Evolutionary conservation across 1,139 yeast species (phyloP).

Genomic region (Petasospora fabianii): DNA sequence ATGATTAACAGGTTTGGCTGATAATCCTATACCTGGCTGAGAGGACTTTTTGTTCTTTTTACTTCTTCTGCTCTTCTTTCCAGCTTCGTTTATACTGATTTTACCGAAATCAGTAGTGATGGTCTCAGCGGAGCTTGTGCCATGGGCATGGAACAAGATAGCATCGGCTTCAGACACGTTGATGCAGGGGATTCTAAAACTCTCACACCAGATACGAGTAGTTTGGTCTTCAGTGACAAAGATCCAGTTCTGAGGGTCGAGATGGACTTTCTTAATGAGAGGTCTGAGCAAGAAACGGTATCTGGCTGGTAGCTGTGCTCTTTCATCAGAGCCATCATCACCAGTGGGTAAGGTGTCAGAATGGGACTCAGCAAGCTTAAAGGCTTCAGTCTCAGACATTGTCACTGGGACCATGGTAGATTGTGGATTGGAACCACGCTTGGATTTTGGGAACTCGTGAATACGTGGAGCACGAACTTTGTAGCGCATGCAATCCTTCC

Average conservation of each 20-base stretch:
- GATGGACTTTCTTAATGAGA: slow-evolving; percentile 43
- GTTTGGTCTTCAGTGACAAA: slow-evolving; percentile 53
- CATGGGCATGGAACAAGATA: slow-evolving; percentile 28
- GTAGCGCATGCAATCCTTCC: slow-evolving; percentile 46
- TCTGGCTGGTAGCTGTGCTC: slow-evolving; percentile 47
- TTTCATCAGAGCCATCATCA: slow-evolving; percentile 13
- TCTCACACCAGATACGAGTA: slow-evolving; percentile 51
- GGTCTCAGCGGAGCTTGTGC: not conserved
- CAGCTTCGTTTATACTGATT: slow-evolving; percentile 1
- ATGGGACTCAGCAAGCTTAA: not conserved
- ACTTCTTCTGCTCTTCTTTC: slow-evolving; percentile 6
- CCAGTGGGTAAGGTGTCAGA: too few relatives aligned
- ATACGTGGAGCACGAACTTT: slow-evolving; percentile 42
- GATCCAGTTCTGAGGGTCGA: slow-evolving; percentile 44
- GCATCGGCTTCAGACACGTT: slow-evolving; percentile 53
- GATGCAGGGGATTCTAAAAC: slow-evolving; percentile 50
- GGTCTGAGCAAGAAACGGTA: slow-evolving; percentile 48
- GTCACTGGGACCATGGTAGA: slow-evolving; percentile 6
- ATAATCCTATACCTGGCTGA: not conserved
- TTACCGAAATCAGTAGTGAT: not conserved
- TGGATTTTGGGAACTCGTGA: slow-evolving; percentile 47
- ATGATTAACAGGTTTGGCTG: slow-evolving; percentile 2
- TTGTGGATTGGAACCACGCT: not conserved
- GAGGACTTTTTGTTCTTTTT: slow-evolving; percentile 10
- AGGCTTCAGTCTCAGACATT: slow-evolving; percentile 10